Conservation (phyloP, 805 yeast species). For the Saccharomyces kudriavzevii region DNA sequence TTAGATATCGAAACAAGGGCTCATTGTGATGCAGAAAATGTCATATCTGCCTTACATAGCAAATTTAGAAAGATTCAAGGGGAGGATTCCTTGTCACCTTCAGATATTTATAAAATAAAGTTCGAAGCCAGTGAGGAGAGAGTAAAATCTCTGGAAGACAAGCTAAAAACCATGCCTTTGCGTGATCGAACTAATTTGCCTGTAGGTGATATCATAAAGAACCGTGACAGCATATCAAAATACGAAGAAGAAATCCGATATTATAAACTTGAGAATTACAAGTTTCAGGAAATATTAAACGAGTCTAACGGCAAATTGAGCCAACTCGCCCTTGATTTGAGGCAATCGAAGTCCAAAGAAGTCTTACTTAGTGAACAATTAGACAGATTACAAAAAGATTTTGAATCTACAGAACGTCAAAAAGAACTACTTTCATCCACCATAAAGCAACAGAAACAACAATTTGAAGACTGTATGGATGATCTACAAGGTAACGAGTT, state of each 20-base stretch:
- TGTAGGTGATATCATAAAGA: conserved; percentile 21
- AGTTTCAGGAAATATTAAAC: conserved; percentile 42
- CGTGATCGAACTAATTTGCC: conserved; percentile 25
- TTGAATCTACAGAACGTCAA: conserved; percentile 49
- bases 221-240: conserved; percentile 23
- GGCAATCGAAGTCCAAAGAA: conserved; percentile 34
- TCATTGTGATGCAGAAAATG: conserved; percentile 43
- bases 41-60: conserved; percentile 24
- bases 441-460: conserved; percentile 52
- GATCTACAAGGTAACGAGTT: conserved; percentile 75
- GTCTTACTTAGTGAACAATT: conserved; percentile 32
- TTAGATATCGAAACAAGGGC: conserved; percentile 46
- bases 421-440: conserved; percentile 47
- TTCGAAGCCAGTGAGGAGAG: conserved; percentile 41
- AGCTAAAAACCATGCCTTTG: conserved; percentile 20
- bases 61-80: conserved; percentile 21
- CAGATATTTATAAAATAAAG: conserved; percentile 37
- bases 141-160: conserved; percentile 35
- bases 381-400: conserved; percentile 43
- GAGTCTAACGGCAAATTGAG: conserved; percentile 40
- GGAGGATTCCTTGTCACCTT: conserved; percentile 21
- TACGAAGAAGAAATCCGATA: conserved; percentile 28
- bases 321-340: conserved; percentile 36
- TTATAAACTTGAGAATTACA: conserved; percentile 32
- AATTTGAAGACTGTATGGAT: conserved; percentile 66